Percentiles rank a stretch among this genome's conserved stretches.
Conservation (phyloP, 163 green algal species). For the Chlorella variabilis region DNA sequence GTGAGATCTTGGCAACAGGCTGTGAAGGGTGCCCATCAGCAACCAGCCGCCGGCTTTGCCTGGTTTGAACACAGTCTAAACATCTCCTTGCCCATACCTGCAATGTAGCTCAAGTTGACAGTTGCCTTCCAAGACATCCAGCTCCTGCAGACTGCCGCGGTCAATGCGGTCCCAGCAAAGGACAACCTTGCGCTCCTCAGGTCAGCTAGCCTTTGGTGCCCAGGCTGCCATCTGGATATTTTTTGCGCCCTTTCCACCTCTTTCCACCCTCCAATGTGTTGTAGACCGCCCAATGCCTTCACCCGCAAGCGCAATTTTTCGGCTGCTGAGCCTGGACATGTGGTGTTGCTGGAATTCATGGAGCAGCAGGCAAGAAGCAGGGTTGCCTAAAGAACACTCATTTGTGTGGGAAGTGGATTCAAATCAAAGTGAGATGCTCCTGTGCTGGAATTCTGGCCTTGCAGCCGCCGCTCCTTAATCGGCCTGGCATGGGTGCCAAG, state of each 20-base stretch:
- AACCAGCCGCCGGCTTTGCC: no score
- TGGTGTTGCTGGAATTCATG: slow-evolving; percentile 91
- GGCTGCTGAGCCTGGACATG: slow-evolving; percentile 60
- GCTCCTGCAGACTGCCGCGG: neutral
- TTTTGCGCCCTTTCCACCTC: neutral
- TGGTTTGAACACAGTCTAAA: no score
- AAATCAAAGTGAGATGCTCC: no score
- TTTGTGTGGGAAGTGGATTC: no score
- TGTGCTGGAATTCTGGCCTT: neutral
- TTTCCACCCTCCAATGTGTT: neutral
- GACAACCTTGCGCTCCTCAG: slow-evolving; percentile 46
- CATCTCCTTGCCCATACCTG: no score
- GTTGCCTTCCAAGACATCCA: slow-evolving; percentile 31
- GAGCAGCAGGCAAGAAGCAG: slow-evolving; percentile 66
- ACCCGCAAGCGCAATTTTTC: slow-evolving; percentile 29
- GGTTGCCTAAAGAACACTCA: neutral
- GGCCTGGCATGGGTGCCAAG: slow-evolving; percentile 82
- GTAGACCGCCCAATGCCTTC: slow-evolving; percentile 49
- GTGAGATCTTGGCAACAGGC: neutral
- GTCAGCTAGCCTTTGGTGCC: neutral
- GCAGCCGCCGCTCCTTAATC: slow-evolving; percentile 45
- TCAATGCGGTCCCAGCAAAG: neutral
- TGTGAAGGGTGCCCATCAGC: no score
- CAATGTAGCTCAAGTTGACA: slow-evolving; percentile 24
- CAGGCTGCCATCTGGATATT: neutral